Evolutionary conservation across 306 rosid species (phyloP).

Genomic region (Hylodesmum podocarpum): DNA sequence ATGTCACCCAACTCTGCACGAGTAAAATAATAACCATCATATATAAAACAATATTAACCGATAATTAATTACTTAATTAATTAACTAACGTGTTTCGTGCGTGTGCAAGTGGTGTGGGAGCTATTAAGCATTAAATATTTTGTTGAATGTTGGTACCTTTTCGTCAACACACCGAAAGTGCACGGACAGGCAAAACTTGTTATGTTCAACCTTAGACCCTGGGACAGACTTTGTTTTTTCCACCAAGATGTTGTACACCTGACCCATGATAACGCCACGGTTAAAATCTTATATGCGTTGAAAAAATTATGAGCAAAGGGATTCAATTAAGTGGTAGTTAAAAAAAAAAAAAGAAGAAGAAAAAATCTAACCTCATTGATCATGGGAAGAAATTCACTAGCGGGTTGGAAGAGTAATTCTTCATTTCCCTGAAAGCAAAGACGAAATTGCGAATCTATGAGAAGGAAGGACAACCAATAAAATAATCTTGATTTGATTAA

Average conservation of each 20-base stretch:
- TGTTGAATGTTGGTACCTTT: constrained; percentile 50
- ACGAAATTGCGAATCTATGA: constrained; percentile 12
- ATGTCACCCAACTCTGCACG: constrained; percentile 63
- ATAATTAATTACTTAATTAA: constrained; percentile 1
- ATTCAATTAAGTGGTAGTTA: neutral
- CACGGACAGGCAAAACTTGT: constrained; percentile 86
- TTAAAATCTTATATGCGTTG: neutral
- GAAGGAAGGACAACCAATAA: neutral
- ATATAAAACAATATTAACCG: constrained; percentile 8
- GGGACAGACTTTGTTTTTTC: constrained; percentile 70
- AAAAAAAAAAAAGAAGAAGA: neutral
- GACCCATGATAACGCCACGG: neutral
- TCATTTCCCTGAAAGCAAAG: constrained; percentile 53
- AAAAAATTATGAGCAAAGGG: neutral
- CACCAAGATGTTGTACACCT: constrained; percentile 68
- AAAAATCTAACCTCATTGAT: constrained; percentile 83
- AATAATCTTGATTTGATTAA: neutral
- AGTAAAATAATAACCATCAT: neutral
- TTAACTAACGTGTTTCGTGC: neutral
- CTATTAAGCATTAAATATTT: constrained; percentile 1
- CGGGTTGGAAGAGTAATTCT: constrained; percentile 69
- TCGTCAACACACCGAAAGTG: constrained; percentile 96
- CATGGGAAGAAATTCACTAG: constrained; percentile 76
- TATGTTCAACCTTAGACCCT: constrained; percentile 84
- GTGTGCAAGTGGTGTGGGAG: neutral